Evolutionary conservation across 2,329 filamentous ascomycete genomes (phyloP), one percentile per base, ranked within the genome.

Genomic region (Nigrospora osmanthi): DNA sequence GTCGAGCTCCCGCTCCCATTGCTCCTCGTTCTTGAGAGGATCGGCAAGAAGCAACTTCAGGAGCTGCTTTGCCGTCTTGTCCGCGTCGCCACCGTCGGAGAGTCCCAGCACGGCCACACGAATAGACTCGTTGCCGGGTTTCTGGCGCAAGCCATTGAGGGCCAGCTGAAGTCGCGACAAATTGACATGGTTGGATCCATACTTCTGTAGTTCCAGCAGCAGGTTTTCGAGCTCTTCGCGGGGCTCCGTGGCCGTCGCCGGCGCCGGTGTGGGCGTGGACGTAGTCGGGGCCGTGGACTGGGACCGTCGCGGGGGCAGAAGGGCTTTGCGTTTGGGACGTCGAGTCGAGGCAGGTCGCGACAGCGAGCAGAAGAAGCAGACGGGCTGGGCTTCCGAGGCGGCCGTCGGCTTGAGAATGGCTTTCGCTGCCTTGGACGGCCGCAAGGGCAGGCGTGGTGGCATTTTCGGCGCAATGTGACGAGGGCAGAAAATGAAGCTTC

Each of bases 141-240:
- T 57, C 56, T 83, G 76, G 32, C 75, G 72, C 47, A 84, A 60
- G 17, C 85, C 81, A 50, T 80, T 75, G 17, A 88, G 66, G 12
- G 85, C 86, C 53, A 91, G 75, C 61, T 87, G 83, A 38, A 90
- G 60, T 45, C 83, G 73, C 30, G 84, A 80, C n/a, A 83, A 72
- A 56, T 85, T 85, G 43, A 86, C 72, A 53, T 81, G 75, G 47
- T 72, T 75, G 19, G 78, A 72, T 2, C 80, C 79, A 40, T 77
- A 68, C 42, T 75, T 76, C 54, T 85, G 74, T 3, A 91, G 70
- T 17, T 77, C 72, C 2, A 72, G 61, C 1, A 90, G 68, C 3
- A 78, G 69, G 37, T 72, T 64, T 49, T 83, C 72, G 6, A 88
- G 75, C 52, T 84, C 75, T 45, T 66, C 55, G 35, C 75, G 69